Evolutionary conservation across 2,329 filamentous ascomycete species (phyloP).

Genomic region (Verticillium albo-atrum): DNA sequence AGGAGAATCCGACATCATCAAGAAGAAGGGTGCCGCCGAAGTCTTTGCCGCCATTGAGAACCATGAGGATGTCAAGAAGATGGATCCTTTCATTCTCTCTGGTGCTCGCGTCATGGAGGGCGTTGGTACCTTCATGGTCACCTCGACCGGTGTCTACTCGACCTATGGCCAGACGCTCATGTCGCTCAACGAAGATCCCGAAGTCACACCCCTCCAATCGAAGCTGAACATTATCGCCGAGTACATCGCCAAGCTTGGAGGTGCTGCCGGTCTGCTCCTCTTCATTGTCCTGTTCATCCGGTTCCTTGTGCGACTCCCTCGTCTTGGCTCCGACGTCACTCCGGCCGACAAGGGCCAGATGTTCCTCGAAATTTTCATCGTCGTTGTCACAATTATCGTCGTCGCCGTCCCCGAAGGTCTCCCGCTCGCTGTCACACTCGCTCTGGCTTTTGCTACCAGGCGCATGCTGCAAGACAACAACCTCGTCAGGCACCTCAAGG

Average conservation of each 20-base stretch:
- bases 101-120: conserved; percentile 75
- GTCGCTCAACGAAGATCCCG: conserved; percentile 67
- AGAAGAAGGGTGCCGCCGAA: conserved; percentile 62
- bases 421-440: conserved; percentile 72
- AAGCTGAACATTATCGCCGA: conserved; percentile 73
- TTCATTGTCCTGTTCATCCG: conserved; percentile 85
- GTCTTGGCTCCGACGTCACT: conserved; percentile 39
- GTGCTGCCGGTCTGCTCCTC: conserved; percentile 70
- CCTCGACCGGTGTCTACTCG: conserved; percentile 68
- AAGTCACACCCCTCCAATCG: conserved; percentile 71
- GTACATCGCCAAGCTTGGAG: conserved; percentile 74
- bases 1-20: conserved; percentile 73
- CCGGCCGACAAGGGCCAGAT: conserved; percentile 73
- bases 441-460: conserved; percentile 71
- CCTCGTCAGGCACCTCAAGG: conserved; percentile 69
- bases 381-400: conserved; percentile 75
- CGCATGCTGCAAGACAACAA: conserved; percentile 77
- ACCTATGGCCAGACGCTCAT: conserved; percentile 73
- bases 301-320: conserved; percentile 66
- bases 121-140: conserved; percentile 69
- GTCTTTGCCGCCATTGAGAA: conserved; percentile 67
- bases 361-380: conserved; percentile 72
- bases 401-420: conserved; percentile 76
- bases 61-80: conserved; percentile 61
- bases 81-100: conserved; percentile 83